Conservation (phyloP, 2,329 filamentous ascomycete species). For the Trichoderma atrobrunneum region DNA sequence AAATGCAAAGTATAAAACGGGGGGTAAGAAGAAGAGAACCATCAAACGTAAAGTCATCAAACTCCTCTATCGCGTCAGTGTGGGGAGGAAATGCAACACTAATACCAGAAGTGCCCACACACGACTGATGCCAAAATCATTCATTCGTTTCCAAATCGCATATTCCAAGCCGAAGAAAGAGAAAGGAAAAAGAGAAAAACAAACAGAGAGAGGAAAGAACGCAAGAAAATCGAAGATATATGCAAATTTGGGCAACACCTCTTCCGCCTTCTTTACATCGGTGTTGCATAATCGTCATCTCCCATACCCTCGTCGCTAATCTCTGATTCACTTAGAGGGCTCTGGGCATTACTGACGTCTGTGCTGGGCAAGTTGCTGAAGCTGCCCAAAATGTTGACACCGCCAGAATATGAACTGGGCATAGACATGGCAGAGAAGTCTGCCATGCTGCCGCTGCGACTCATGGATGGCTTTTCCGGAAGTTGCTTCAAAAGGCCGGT, state of each 20-base stretch:
- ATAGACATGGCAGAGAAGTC: constrained; percentile 42
- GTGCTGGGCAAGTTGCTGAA: constrained; percentile 46
- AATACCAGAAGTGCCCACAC: constrained; percentile 23
- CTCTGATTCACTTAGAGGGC: constrained; percentile 48
- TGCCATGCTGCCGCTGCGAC: constrained; percentile 49
- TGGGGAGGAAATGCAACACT: constrained; percentile 24
- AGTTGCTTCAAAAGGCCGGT: constrained; percentile 66
- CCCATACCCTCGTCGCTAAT: constrained; percentile 58
- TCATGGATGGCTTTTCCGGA: constrained; percentile 67
- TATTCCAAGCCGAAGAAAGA: neutral
- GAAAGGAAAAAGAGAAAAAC: neutral
- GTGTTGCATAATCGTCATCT: constrained; percentile 37
- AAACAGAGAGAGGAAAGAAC: too few species aligned
- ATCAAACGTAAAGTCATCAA: constrained; percentile 25
- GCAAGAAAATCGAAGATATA: neutral
- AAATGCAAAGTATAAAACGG: neutral
- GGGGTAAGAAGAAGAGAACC: constrained; percentile 20
- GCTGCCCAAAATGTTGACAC: constrained; percentile 38
- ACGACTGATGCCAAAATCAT: constrained; percentile 1
- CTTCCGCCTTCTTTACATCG: constrained; percentile 19
- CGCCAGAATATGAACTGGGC: constrained; percentile 32
- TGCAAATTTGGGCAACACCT: neutral
- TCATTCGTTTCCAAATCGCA: constrained; percentile 8
- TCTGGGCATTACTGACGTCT: constrained; percentile 51
- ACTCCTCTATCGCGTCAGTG: constrained; percentile 29